These are phyloP conservation scores for Thelephora terrestris DNA, from an alignment of 1,284 basidiomycete species.

Conservation along the genomic window DNA sequence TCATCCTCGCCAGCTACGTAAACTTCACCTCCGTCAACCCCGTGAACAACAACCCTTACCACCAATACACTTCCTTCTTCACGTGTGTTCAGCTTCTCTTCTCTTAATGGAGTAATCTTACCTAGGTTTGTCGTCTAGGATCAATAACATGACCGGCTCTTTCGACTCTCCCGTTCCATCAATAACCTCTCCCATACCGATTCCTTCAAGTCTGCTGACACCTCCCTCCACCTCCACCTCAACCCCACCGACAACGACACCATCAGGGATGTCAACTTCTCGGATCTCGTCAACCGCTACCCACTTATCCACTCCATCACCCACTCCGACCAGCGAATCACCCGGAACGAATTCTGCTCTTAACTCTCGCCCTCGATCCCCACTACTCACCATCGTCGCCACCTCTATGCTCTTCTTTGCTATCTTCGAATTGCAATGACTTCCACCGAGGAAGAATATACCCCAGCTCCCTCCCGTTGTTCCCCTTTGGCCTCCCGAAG, in stretches of 20 bases:
- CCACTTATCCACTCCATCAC: not conserved
- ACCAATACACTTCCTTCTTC: slow-evolving; percentile 46
- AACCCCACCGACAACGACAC: slow-evolving; percentile 3
- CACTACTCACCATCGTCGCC: slow-evolving; percentile 1
- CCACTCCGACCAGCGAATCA: not conserved
- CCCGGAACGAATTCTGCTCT: not conserved
- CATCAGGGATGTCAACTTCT: slow-evolving; percentile 1
- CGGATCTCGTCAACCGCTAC: not conserved
- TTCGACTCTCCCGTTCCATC: slow-evolving; percentile 36
- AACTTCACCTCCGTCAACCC: slow-evolving; percentile 38
- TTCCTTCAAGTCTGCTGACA: slow-evolving; percentile 28
- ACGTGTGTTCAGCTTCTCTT: slow-evolving; percentile 25
- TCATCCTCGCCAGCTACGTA: slow-evolving; percentile 39
- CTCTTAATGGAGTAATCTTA: not conserved
- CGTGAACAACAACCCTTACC: slow-evolving; percentile 29
- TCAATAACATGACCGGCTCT: slow-evolving; percentile 50
- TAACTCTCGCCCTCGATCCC: not conserved
- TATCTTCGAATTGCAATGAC: too few relatives aligned
- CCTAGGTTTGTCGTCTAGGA: slow-evolving; percentile 22
- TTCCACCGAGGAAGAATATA: too few relatives aligned
- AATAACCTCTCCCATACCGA: slow-evolving; percentile 35
- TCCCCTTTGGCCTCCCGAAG: too few relatives aligned
- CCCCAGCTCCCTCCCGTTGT: too few relatives aligned
- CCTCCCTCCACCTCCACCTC: slow-evolving; percentile 6
- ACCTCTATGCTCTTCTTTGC: too few relatives aligned